Evolutionary conservation across 257 asterid genomes (phyloP).

Genomic region (Echium plantagineum): DNA sequence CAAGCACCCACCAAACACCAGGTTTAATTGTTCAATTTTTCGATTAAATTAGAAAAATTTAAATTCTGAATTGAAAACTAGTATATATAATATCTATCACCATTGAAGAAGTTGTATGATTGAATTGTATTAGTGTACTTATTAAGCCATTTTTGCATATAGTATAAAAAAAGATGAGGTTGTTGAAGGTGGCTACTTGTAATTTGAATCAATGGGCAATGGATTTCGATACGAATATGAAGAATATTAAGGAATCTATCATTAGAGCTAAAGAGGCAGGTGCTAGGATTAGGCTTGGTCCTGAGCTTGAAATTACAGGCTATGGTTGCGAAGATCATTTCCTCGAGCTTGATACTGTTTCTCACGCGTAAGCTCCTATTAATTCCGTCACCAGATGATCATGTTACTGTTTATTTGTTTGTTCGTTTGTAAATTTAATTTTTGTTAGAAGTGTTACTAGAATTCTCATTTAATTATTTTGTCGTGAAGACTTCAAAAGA

Average conservation of each 20-base stretch:
- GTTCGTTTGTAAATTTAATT: no score
- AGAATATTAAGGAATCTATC: conserved; percentile 72
- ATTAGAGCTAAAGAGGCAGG: conserved; percentile 75
- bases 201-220: conserved; percentile 98
- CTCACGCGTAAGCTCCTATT: conserved; percentile 57
- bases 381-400: not conserved
- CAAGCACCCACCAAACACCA: no score
- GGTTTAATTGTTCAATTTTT: no score
- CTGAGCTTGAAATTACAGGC: conserved; percentile 96
- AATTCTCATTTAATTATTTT: no score
- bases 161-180: conserved; percentile 45
- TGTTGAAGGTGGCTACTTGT: conserved; percentile 86
- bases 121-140: not conserved
- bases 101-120: no score
- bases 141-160: not conserved
- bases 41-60: no score
- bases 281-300: conserved; percentile 85
- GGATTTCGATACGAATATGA: conserved; percentile 91
- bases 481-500: not conserved
- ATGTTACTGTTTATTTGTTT: not conserved
- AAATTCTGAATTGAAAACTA: no score
- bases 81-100: no score
- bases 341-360: conserved; percentile 78
- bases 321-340: conserved; percentile 98
- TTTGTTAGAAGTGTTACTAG: not conserved